Evolutionary conservation across 768 basidiomycete species (phyloP).

Genomic region (Kockovaella imperatae): DNA sequence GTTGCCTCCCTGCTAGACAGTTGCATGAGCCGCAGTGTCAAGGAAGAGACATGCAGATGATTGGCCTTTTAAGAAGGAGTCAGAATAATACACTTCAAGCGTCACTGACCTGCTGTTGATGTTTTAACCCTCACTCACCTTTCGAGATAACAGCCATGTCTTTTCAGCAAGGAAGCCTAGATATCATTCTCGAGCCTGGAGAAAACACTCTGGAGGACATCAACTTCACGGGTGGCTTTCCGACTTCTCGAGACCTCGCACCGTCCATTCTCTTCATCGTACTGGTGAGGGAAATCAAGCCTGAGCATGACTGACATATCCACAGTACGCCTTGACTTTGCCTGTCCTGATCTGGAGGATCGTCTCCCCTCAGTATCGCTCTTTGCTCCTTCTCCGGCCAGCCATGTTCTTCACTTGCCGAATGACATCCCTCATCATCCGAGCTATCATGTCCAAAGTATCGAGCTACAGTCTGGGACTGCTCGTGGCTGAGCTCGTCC

Average conservation of each 20-base stretch:
- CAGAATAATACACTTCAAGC: too few species aligned
- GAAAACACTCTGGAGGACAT: too few species aligned
- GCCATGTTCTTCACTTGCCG: constrained; percentile 1
- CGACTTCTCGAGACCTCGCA: background rate
- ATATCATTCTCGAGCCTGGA: too few species aligned
- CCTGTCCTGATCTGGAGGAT: background rate
- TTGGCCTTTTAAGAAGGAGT: too few species aligned
- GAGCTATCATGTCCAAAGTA: background rate
- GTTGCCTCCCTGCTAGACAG: too few species aligned
- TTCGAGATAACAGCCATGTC: too few species aligned
- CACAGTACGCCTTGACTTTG: background rate
- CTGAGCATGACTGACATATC: background rate
- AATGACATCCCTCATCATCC: background rate
- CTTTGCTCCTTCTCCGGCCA: background rate
- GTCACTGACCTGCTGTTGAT: too few species aligned
- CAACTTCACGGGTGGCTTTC: background rate
- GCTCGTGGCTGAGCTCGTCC: constrained; percentile 1
- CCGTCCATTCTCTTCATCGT: constrained; percentile 1
- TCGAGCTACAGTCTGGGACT: background rate
- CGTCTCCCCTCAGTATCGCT: background rate
- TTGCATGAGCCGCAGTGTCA: too few species aligned
- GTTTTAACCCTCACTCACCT: too few species aligned
- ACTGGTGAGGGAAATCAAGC: background rate
- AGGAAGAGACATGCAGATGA: too few species aligned
- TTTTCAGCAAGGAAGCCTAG: too few species aligned